A percentile compares a stretch with the other conserved stretches of the same genome.
Evolutionary conservation across 1,139 yeast species (phyloP).

Genomic region (Pichia sp.): DNA sequence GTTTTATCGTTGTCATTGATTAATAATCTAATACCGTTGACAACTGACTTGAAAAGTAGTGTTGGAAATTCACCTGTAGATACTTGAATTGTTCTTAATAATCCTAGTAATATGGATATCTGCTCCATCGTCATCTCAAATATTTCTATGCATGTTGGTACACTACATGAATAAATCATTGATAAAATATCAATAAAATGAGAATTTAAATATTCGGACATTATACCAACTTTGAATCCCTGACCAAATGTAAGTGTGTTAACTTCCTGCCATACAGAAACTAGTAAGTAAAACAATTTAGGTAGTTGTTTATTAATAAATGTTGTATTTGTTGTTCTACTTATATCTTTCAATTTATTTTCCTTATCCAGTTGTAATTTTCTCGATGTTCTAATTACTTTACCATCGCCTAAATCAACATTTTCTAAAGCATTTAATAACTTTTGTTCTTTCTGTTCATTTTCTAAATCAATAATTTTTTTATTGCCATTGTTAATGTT

Average conservation of each 20-base stretch:
- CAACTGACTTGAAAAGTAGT: slow-evolving; percentile 6
- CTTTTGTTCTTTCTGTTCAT: slow-evolving; percentile 20
- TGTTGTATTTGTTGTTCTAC: slow-evolving; percentile 21
- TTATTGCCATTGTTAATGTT: neutral
- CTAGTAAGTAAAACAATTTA: slow-evolving; percentile 49
- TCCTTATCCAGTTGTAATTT: slow-evolving; percentile 32
- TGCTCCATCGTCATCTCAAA: slow-evolving; percentile 55
- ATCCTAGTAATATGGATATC: slow-evolving; percentile 31
- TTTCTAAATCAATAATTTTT: slow-evolving; percentile 9
- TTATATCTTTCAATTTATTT: slow-evolving; percentile 11
- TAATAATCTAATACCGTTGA: slow-evolving; percentile 5
- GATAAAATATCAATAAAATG: slow-evolving; percentile 58
- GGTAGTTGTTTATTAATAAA: slow-evolving; percentile 42
- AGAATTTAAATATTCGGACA: slow-evolving; percentile 47
- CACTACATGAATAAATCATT: slow-evolving; percentile 49
- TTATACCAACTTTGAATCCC: slow-evolving; percentile 45
- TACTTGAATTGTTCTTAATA: slow-evolving; percentile 7
- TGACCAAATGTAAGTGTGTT: slow-evolving; percentile 18
- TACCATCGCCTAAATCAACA: slow-evolving; percentile 30
- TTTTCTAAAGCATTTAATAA: slow-evolving; percentile 5
- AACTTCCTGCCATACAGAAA: slow-evolving; percentile 48
- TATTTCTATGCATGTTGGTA: slow-evolving; percentile 45
- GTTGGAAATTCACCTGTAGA: slow-evolving; percentile 5
- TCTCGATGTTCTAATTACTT: slow-evolving; percentile 45
- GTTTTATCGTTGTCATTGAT: slow-evolving; percentile 10